Base-by-base conservation (phyloP, 805 yeast genomes). In the Nakazawaea ambrosiae region DNA sequence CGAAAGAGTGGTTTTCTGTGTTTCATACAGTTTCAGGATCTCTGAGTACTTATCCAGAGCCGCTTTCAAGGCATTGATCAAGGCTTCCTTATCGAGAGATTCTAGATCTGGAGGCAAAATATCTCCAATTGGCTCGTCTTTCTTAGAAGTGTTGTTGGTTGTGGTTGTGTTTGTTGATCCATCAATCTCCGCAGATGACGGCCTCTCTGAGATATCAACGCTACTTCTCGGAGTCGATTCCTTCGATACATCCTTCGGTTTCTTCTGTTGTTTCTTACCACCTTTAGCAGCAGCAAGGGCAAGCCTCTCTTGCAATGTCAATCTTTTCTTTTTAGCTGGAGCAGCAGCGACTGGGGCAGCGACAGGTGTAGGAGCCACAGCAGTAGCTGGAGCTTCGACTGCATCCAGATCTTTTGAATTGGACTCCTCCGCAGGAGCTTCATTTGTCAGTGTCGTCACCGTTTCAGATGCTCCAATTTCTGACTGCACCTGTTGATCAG, bases 251-350 rank as follows among this genome's bases (percentile, higher is more conserved):
- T 46, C 43, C 17, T 15, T 23, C 9, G n/a, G 23, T 27, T 39
- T 39, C 24, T 33, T 33, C 8, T 11, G 19, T 9, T 45, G 39
- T 34, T 45, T 49, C 31, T 57, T 62, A 36, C 54, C 57, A 23
- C 65, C 64, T 11, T 65, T 64, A 41, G 73, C 68, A 5, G 95
- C 87, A 1, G 96, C 96, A 44, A 78, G 58, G 2, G 92, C 94
- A 36, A 89, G 65, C 43, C 97, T 67, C 50, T 89, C 96, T 50
- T 86, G 94, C 47, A 90, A 65, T 0, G 95, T 78, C 15, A 85
- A 60, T 44, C 89, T 66, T 54, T 81, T 81, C 46, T 66, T 68
- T 22, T 66, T 57, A 5, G 28, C n/a, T n/a, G n/a, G n/a, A n/a
- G 39, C 5, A 42, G 29, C 22, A 6, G 18, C 33, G 34, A 28